Base-by-base conservation (phyloP, 352 stramenopile genomes). In the Phytophthora melonis region DNA sequence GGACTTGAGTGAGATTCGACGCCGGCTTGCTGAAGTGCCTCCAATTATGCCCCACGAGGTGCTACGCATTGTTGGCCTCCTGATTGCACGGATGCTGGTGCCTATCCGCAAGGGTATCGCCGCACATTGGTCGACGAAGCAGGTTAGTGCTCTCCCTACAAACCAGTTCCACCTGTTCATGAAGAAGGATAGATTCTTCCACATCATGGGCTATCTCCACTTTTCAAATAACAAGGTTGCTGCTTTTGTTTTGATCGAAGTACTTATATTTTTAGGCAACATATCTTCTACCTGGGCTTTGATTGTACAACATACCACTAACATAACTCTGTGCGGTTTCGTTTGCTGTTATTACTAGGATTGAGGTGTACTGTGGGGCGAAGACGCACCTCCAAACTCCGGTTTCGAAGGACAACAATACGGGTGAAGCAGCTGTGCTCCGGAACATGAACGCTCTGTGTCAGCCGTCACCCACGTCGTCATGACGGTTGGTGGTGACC, bases 171-270 rank as follows among this genome's bases (percentile, higher is more conserved):
- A 34, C 23, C 13, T 25, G 13, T 63, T 68, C 62, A 54, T 68
- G 50, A n/a, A 18, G 4, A 45, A 55, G 52, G 41, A 62, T 13
- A 1, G 36, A 5, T 70, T 70, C 21, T 50, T 50, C 13, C 18
- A 60, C 18, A 52, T 70, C 4, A 70, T 75, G 56, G 39, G 32
- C 6, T 66, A 75, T 27, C 57, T 75, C 3, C 68, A 67, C 18
- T 58, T 75, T 25, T 67, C 57, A 1, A 63, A 75, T 19, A 70
- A 66, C 45, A 49, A 57, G 5, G n/a, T 55, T 55, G 19, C 10
- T 30, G 19, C 49, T 11, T 8, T 30, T 27, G 30, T 55, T 30
- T 55, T 53, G 1, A 18, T 2, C n/a, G 9, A 16, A 55, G 49
- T 55, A 7, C 49, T 55, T 55, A n/a, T 55, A 19, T 55, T 53